Base-by-base conservation (phyloP, 2,329 filamentous ascomycete species). In the Proliferodiscus dingleyae region DNA sequence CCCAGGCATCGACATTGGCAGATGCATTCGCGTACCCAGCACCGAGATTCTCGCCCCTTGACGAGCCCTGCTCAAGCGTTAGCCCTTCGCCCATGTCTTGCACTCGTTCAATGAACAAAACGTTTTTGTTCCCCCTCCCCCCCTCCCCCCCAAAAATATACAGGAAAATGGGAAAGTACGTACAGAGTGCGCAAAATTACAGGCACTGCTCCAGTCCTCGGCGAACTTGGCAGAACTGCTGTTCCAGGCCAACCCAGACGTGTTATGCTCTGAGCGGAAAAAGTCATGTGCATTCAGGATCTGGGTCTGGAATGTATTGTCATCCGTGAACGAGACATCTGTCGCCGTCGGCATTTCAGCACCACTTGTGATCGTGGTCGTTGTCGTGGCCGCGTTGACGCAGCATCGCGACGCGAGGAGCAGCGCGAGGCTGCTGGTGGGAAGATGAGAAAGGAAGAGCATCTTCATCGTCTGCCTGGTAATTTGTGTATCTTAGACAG, bases 21-120 rank as follows among this genome's bases (percentile, higher is more conserved):
- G 74, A 74, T 1, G 74, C 75, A 58, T 83, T 80, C 0, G 69
- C 51, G 61, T 80, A 88, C 3, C 84, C 85, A 4, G 80, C 71
- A 6, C 84, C 84, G 3, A 90, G 73, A 64, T 89, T 90, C 67
- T 90, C 86, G 57, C 86, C 86, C 51, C 81, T 81, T 0, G 81
- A 78, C 0, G 81, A 81, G 44, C 73, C 73, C 70, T 73, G 22
- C 41, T 4, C 15, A 29, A 33, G 26, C 21, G 13, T 33, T 33
- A n/a, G n/a, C n/a, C n/a, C n/a, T n/a, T n/a, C n/a, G n/a, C n/a
- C n/a, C n/a, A n/a, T n/a, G n/a, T n/a, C n/a, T n/a, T n/a, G n/a
- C n/a, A n/a, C n/a, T n/a, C n/a, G n/a, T n/a, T n/a, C n/a, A n/a
- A n/a, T n/a, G n/a, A n/a, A n/a, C n/a, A n/a, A n/a, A n/a, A n/a